These are phyloP conservation scores for Zalaria obscura DNA, from an alignment of 2,329 filamentous ascomycete species.

Conservation along the genomic window DNA sequence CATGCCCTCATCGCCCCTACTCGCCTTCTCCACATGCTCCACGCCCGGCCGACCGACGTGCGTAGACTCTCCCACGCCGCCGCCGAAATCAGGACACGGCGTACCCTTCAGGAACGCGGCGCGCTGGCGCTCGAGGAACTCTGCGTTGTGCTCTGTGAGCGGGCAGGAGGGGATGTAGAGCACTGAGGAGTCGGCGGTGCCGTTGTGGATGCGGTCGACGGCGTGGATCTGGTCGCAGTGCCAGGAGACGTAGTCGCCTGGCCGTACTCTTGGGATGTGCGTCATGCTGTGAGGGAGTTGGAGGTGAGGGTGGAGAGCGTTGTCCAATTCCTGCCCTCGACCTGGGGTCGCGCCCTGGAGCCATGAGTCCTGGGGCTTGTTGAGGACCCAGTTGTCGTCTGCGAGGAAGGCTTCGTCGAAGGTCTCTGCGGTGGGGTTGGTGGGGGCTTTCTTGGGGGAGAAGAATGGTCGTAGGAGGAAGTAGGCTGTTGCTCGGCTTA, in stretches of 20 bases:
- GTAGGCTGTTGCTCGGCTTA: constrained; percentile 65
- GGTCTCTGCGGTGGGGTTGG: constrained; percentile 18
- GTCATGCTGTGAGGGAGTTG: constrained; percentile 56
- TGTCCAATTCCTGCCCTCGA: constrained; percentile 53
- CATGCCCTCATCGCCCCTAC: constrained; percentile 27
- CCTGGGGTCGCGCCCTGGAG: constrained; percentile 60
- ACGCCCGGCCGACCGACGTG: constrained; percentile 28
- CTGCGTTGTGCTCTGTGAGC: constrained; percentile 55
- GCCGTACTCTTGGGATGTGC: constrained; percentile 51
- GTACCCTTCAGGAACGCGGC: constrained; percentile 48
- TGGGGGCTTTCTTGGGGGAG: constrained; percentile 31
- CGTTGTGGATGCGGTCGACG: constrained; percentile 57
- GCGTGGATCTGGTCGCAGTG: constrained; percentile 61
- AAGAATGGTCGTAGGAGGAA: constrained; percentile 77
- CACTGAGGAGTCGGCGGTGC: constrained; percentile 20
- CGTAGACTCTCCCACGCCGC: constrained; percentile 48
- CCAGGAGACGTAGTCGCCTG: constrained; percentile 65
- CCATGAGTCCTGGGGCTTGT: constrained; percentile 37
- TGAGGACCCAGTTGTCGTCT: constrained; percentile 47
- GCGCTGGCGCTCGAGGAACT: constrained; percentile 54
- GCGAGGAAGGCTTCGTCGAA: constrained; percentile 26
- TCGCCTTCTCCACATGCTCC: constrained; percentile 19
- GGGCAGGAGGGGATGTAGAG: constrained; percentile 71
- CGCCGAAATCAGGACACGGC: constrained; percentile 33
- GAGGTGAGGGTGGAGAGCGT: constrained; percentile 54